Conservation (phyloP, 1,284 basidiomycete species). For the Fomitopsis palustris region DNA sequence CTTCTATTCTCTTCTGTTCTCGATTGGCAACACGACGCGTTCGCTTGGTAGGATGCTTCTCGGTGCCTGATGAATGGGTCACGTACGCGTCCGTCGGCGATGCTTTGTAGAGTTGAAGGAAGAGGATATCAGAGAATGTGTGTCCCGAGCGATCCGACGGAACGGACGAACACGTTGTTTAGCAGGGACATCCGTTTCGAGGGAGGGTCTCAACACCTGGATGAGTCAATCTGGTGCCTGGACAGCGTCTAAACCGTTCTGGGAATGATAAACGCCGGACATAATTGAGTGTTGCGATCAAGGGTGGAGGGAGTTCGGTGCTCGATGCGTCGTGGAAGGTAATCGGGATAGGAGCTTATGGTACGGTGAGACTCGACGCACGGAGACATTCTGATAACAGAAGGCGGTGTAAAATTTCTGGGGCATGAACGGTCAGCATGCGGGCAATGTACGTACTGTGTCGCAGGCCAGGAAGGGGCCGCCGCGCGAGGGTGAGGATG, state of each 20-base stretch:
- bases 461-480: not conserved
- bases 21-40: not conserved
- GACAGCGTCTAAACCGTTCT: not conserved
- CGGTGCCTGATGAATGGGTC: not conserved
- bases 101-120: not conserved
- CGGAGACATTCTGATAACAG: constrained; percentile 1
- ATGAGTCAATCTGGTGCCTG: constrained; percentile 10
- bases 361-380: not conserved
- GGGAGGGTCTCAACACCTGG: not conserved
- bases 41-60: not conserved
- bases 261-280: constrained; percentile 4
- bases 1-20: not conserved
- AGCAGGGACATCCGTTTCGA: not conserved
- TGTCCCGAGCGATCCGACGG: not conserved
- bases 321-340: not conserved
- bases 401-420: constrained; percentile 5
- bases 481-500: not conserved
- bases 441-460: not conserved
- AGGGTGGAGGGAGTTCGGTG: not conserved
- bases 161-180: not conserved
- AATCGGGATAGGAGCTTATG: not conserved
- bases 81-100: not conserved
- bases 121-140: not conserved
- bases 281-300: constrained; percentile 7
- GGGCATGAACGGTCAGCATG: not conserved